Base-by-base conservation (phyloP, 192 early-diverging fungal genomes). In the Mortierella hygrophila region DNA sequence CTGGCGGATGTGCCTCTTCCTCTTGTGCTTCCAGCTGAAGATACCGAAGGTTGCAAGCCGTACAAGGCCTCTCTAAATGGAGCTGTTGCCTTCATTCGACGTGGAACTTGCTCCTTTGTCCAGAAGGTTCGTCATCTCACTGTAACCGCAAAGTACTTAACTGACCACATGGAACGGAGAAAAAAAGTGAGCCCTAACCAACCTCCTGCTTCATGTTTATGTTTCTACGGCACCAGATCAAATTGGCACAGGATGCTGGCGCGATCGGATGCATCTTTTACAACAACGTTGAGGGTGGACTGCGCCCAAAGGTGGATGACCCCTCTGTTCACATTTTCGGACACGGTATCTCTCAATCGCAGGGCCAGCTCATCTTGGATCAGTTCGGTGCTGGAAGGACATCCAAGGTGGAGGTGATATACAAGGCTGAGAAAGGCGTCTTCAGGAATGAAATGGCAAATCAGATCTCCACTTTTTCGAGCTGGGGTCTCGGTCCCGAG, bases 381-480 rank as follows among this genome's bases (percentile, higher is more conserved):
- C 88, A 89, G 75, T 76, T 93, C 72, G 76, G 90, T 42, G 26
- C 68, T 11, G 42, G 55, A 6, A n/a, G 72, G 26, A 79, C 63
- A 20, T 55, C 60, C 2, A 21, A 54, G 35, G 60, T 85, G 73
- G 60, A 76, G 21, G 70, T 85, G 23, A 57, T 60, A 8, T 85
- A 79, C 55, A 85, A 75, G n/a, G 7, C 46, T 18, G 54, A 79
- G 42, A 85, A 85, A 68, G 82, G 73, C 8, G 74, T 85, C 7
- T 79, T 87, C 55, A 76, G 69, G n/a, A 89, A 92, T 71, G 83
- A 89, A 6, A 79, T 92, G 23, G 94, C 91, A n/a, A 91, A 92
- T 49, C 93, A 90, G 32, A 87, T 96, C 15, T 96, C 96, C 20
- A 72, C 65, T 70, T 97, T 95, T 81, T 95, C 94, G 10, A 95